A percentile compares a stretch with the other conserved stretches of the same genome.
These are phyloP conservation scores for Piromyces sp. DNA, from an alignment of 192 early-diverging fungal genomes.

Conservation along the genomic window DNA sequence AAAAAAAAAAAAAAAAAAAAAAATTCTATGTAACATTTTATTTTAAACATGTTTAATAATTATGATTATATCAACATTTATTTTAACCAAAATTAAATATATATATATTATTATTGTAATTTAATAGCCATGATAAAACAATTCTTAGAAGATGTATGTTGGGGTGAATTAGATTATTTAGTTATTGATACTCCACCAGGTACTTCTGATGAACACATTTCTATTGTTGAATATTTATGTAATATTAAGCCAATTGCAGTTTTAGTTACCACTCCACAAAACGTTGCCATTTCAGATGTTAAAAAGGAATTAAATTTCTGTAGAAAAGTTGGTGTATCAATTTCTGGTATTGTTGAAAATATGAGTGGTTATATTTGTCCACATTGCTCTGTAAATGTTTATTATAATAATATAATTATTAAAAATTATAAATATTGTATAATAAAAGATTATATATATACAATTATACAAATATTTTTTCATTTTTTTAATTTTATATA, in stretches of 20 bases:
- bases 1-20: too few species aligned
- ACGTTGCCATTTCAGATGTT: constrained; percentile 36
- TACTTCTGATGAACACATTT: constrained; percentile 93
- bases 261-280: constrained; percentile 93
- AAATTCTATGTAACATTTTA: too few species aligned
- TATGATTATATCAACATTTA: too few species aligned
- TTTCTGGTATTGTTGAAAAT: constrained; percentile 33
- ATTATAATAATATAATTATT: too few species aligned
- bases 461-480: too few species aligned
- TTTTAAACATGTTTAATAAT: too few species aligned
- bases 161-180: constrained; percentile 89
- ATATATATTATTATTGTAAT: background rate
- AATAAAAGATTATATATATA: too few species aligned
- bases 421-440: too few species aligned
- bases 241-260: constrained; percentile 59
- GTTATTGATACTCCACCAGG: constrained; percentile 91
- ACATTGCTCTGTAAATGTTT: constrained; percentile 1
- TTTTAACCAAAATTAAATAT: too few species aligned
- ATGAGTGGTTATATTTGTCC: constrained; percentile 30
- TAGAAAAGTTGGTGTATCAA: constrained; percentile 25
- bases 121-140: constrained; percentile 87
- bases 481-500: too few species aligned
- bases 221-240: constrained; percentile 77
- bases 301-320: constrained; percentile 39
- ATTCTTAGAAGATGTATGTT: constrained; percentile 87